phyloP scores from a whole-genome alignment of 176 grass and related monocot genomes.

The Poa pratensis region DNA sequence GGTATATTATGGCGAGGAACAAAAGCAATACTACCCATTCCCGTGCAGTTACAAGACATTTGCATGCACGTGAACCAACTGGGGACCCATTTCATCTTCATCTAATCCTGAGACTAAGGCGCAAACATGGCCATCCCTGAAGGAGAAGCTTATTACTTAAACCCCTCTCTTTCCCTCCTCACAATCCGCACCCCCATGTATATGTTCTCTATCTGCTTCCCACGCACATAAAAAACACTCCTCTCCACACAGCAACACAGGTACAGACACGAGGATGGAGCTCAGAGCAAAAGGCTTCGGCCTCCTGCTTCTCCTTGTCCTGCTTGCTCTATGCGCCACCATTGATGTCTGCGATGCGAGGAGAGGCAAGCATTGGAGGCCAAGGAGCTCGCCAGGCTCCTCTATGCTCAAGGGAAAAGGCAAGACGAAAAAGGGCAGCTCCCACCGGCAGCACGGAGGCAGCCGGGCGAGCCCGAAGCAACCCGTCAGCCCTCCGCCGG shows the following conservation, averaged over 20 bases:
- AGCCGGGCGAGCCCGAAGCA: constrained; percentile 42
- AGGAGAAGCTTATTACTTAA: constrained; percentile 60
- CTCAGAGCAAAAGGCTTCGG: constrained; percentile 64
- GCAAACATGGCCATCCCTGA: constrained; percentile 46
- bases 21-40: constrained; percentile 14
- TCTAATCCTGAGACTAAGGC: constrained; percentile 31
- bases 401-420: constrained; percentile 71
- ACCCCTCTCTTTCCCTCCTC: constrained; percentile 46
- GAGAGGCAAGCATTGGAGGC: constrained; percentile 83
- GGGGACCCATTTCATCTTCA: constrained; percentile 46
- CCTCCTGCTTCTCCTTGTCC: constrained; percentile 81
- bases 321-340: constrained; percentile 67
- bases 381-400: constrained; percentile 48
- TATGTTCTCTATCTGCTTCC: not conserved
- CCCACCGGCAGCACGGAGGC: constrained; percentile 39
- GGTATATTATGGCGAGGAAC: too few species aligned
- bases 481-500: constrained; percentile 41
- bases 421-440: constrained; percentile 63
- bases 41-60: constrained; percentile 46
- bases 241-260: constrained; percentile 56
- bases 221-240: constrained; percentile 39
- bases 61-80: constrained; percentile 53
- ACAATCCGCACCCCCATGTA: constrained; percentile 27
- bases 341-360: constrained; percentile 83
- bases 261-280: constrained; percentile 62